Conservation (phyloP, 805 yeast genomes). For the Zygosaccharomyces lentus region DNA sequence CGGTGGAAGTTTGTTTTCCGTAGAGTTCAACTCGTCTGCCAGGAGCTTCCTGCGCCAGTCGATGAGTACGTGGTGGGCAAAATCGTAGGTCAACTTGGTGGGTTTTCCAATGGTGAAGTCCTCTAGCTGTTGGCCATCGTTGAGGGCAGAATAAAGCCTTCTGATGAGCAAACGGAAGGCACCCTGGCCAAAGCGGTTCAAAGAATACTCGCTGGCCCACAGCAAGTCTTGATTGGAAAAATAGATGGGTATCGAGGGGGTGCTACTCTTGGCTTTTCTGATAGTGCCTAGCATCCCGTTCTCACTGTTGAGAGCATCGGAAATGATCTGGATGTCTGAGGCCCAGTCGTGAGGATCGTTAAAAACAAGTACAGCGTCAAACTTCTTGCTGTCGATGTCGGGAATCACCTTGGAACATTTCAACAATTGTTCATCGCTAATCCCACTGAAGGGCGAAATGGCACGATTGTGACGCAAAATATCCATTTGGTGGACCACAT, state of each 20-base stretch:
- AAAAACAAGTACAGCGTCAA: slow-evolving; percentile 78
- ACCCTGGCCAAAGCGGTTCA: slow-evolving; percentile 89
- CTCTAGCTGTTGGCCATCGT: slow-evolving; percentile 46
- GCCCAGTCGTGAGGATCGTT: slow-evolving; percentile 89
- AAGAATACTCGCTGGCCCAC: slow-evolving; percentile 79
- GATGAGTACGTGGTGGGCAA: slow-evolving; percentile 67
- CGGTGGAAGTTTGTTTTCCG: slow-evolving; percentile 39
- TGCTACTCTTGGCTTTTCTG: slow-evolving; percentile 33
- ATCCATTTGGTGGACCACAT: slow-evolving; percentile 72
- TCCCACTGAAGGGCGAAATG: slow-evolving; percentile 75
- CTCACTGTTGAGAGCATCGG: slow-evolving; percentile 63
- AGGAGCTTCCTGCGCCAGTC: slow-evolving; percentile 43
- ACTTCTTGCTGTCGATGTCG: slow-evolving; percentile 36
- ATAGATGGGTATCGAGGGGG: slow-evolving; percentile 64
- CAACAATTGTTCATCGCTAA: slow-evolving; percentile 49
- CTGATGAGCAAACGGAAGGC: slow-evolving; percentile 67
- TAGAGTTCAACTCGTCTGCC: slow-evolving; percentile 11
- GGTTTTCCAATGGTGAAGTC: slow-evolving; percentile 79
- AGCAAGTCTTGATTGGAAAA: slow-evolving; percentile 80
- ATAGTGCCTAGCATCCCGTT: slow-evolving; percentile 62
- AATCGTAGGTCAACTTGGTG: slow-evolving; percentile 70
- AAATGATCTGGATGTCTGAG: slow-evolving; percentile 72
- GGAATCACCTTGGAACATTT: slow-evolving; percentile 32
- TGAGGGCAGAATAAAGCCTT: slow-evolving; percentile 50
- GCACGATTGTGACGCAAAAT: slow-evolving; percentile 52